A percentile compares a stretch with the other conserved stretches of the same genome.
These are phyloP conservation scores for Russula sp. DNA, from an alignment of 768 basidiomycete species.

Conservation along the genomic window DNA sequence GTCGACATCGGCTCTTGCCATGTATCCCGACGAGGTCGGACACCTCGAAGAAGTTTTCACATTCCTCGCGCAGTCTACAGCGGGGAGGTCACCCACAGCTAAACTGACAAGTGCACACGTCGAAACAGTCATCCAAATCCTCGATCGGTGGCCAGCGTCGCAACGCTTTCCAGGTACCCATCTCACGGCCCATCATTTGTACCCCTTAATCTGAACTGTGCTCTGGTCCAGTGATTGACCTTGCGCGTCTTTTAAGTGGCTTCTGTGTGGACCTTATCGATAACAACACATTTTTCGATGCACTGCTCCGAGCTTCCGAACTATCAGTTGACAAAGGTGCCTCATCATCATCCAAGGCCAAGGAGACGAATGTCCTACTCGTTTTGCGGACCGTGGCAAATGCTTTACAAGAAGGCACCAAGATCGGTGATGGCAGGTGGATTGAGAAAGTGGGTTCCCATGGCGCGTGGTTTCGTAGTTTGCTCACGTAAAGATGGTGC, in stretches of 20 bases:
- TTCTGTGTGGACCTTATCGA: slow-evolving; percentile 50
- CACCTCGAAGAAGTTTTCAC: slow-evolving; percentile 56
- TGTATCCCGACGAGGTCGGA: slow-evolving; percentile 56
- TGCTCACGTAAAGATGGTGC: not conserved
- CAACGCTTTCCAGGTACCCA: slow-evolving; percentile 64
- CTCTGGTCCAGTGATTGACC: slow-evolving; percentile 63
- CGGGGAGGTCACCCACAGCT: slow-evolving; percentile 28
- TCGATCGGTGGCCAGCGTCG: slow-evolving; percentile 67
- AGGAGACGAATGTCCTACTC: slow-evolving; percentile 82
- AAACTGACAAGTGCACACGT: slow-evolving; percentile 43
- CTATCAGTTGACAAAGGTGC: slow-evolving; percentile 50
- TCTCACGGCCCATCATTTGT: not conserved
- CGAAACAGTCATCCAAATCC: slow-evolving; percentile 52
- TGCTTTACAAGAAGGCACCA: slow-evolving; percentile 51
- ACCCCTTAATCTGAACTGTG: not conserved
- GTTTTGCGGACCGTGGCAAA: slow-evolving; percentile 77
- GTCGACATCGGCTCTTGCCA: slow-evolving; percentile 65
- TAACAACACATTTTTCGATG: slow-evolving; percentile 44
- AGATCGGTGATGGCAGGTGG: slow-evolving; percentile 42
- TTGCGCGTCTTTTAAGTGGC: slow-evolving; percentile 67
- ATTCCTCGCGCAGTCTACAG: slow-evolving; percentile 46
- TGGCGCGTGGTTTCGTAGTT: not conserved
- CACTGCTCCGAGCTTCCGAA: slow-evolving; percentile 60
- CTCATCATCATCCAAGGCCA: slow-evolving; percentile 52
- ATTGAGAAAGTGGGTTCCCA: slow-evolving; percentile 37